phyloP scores from a whole-genome alignment of 2,329 filamentous ascomycete species.

The Botryosphaeria agaves region DNA sequence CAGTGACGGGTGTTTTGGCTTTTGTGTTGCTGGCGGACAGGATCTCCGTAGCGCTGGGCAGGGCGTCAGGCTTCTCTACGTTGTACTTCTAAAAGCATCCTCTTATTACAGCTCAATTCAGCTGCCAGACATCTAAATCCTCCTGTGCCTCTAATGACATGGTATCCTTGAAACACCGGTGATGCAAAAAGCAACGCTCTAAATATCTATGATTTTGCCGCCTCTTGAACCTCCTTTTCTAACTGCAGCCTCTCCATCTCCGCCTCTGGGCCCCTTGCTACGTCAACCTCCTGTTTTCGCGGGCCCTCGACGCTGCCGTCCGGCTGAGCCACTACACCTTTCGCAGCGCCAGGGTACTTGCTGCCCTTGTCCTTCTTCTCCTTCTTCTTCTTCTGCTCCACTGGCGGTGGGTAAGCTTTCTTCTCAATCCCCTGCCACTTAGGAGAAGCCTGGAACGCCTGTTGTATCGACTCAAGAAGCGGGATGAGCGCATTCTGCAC shows the following conservation, averaged over 20 bases:
- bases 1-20: too few relatives aligned
- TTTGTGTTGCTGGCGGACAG: too few relatives aligned
- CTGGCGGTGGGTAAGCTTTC: slow-evolving; percentile 56
- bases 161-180: too few relatives aligned
- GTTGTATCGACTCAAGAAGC: slow-evolving; percentile 62
- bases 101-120: too few relatives aligned
- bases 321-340: slow-evolving; percentile 23
- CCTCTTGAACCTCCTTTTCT: slow-evolving; percentile 1
- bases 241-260: slow-evolving; percentile 18
- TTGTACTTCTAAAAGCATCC: too few relatives aligned
- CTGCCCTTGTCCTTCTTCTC: slow-evolving; percentile 59
- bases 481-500: slow-evolving; percentile 55
- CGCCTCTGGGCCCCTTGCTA: slow-evolving; percentile 21
- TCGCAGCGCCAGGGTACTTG: slow-evolving; percentile 35
- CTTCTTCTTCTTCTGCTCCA: slow-evolving; percentile 48
- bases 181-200: too few relatives aligned
- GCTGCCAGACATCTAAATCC: too few relatives aligned
- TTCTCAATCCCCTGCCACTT: slow-evolving; percentile 68
- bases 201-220: neutral
- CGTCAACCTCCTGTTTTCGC: slow-evolving; percentile 22
- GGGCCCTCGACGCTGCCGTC: slow-evolving; percentile 27
- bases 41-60: too few relatives aligned
- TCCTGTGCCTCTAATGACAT: too few relatives aligned
- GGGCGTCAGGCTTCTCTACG: too few relatives aligned
- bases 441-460: slow-evolving; percentile 47